Base-by-base conservation (phyloP, 805 yeast genomes). In the Lachancea thermotolerans region DNA sequence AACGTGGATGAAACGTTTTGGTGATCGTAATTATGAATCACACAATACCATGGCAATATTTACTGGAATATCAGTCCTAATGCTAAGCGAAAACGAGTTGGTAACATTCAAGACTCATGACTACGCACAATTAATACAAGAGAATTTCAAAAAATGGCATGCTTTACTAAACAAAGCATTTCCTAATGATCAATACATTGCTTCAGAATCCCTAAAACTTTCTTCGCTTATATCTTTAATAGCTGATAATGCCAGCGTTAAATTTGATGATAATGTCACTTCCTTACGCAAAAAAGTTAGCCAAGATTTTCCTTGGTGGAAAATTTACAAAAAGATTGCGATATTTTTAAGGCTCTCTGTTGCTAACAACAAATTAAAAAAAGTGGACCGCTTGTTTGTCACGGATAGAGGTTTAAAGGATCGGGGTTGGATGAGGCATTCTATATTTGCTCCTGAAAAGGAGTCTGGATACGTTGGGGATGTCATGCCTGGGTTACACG, bases 221-320 rank as follows among this genome's bases (percentile, higher is more conserved):
- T 14, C 33, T 7, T 21, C 25, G 25, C 11, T n/a, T 2, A 33
- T 25, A 21, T 34, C 33, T 41, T 12, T 41, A 37, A 8, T 25
- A 25, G 12, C 25, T 33, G 25, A 34, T 41, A 25, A 41, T 17
- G 39, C 21, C 0, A 65, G 84, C 1, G 43, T 46, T 0, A 47
- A 52, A 1, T 82, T 75, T 53, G 90, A 85, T 53, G 55, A 52
- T 2, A 71, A 71, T 49, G 71, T 74, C 15, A 55, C 56, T 3
- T 59, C 68, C 1, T 68, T 86, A 25, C 79, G 78, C 50, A 63
- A 66, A 1, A 70, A 74, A 30, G 75, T 81, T 44, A 63, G 71
- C 1, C 66, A 72, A 36, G 97, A 87, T 54, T 83, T 76, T 54
- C 89, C 96, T 1, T 84, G 95, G 89, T 87, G 82, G 67, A 70